These are phyloP conservation scores for Talaromyces verruculosus DNA, from an alignment of 2,329 filamentous ascomycete genomes.

Conservation along the genomic window DNA sequence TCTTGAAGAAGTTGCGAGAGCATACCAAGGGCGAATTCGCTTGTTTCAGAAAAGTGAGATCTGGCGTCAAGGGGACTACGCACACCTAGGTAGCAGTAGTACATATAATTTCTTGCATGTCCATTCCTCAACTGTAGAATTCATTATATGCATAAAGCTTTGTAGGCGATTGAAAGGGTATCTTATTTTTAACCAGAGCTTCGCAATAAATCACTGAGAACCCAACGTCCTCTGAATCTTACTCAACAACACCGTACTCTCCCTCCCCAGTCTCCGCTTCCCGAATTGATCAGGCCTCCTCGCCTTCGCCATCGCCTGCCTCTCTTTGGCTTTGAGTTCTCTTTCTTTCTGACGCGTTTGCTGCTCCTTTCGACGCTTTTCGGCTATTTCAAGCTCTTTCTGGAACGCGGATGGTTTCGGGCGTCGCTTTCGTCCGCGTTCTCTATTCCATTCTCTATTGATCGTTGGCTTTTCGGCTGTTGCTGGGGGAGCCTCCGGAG, in stretches of 20 bases:
- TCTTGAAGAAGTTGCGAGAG: constrained; percentile 80
- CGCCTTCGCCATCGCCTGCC: constrained; percentile 63
- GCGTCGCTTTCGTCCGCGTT: constrained; percentile 33
- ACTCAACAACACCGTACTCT: constrained; percentile 74
- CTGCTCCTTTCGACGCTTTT: constrained; percentile 57
- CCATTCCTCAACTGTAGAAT: not conserved
- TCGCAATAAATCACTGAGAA: constrained; percentile 26
- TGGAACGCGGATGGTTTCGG: constrained; percentile 56
- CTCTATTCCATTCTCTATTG: constrained; percentile 24
- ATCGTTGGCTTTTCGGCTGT: not conserved
- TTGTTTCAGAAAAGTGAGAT: constrained; percentile 70
- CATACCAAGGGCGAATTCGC: constrained; percentile 81
- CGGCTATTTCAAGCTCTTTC: constrained; percentile 68
- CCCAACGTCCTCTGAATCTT: constrained; percentile 73
- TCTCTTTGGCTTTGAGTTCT: constrained; percentile 70
- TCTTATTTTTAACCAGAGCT: not conserved
- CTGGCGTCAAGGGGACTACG: constrained; percentile 12
- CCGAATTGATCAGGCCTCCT: constrained; percentile 64
- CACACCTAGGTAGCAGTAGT: not conserved
- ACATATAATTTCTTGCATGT: not conserved
- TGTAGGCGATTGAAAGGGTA: constrained; percentile 9
- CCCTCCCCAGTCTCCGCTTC: constrained; percentile 75
- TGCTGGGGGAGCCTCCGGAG: constrained; percentile 24
- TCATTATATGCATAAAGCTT: not conserved
- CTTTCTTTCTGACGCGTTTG: constrained; percentile 66